Conservation (phyloP, 2,329 filamentous ascomycete species). For the Fusarium miscanthi region DNA sequence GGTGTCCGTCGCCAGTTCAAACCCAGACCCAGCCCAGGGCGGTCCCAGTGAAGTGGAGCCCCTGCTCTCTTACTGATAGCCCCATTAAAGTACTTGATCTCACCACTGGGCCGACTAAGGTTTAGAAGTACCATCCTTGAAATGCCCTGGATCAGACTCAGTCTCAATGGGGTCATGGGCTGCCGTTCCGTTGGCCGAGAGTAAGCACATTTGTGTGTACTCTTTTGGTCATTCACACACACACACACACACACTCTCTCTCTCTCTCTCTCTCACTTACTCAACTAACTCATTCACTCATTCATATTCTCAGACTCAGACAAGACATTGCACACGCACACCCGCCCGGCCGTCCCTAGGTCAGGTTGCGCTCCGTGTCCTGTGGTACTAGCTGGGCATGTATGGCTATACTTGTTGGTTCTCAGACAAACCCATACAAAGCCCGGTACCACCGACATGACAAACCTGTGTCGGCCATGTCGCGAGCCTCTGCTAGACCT, state of each 20-base stretch:
- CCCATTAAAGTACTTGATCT: conserved; percentile 5
- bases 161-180: conserved; percentile 32
- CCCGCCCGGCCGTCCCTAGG: conserved; percentile 33
- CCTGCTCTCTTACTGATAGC: neutral
- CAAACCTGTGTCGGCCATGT: conserved; percentile 27
- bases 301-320: conserved; percentile 7
- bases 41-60: neutral
- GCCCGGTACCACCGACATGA: conserved; percentile 22
- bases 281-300: conserved; percentile 21
- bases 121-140: conserved; percentile 13
- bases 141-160: conserved; percentile 26
- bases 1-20: conserved; percentile 13
- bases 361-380: conserved; percentile 32
- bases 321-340: conserved; percentile 40
- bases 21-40: neutral
- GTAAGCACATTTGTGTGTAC: neutral
- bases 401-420: conserved; percentile 24
- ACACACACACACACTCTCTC: conserved; percentile 17
- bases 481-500: conserved; percentile 35
- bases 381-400: conserved; percentile 28
- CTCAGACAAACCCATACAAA: conserved; percentile 19
- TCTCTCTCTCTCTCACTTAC: conserved; percentile 27
- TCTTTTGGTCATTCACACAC: neutral
- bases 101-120: neutral
- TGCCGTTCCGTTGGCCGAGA: conserved; percentile 44